Evolutionary conservation across 2,329 filamentous ascomycete genomes (phyloP).

Genomic region (Didymella exigua): DNA sequence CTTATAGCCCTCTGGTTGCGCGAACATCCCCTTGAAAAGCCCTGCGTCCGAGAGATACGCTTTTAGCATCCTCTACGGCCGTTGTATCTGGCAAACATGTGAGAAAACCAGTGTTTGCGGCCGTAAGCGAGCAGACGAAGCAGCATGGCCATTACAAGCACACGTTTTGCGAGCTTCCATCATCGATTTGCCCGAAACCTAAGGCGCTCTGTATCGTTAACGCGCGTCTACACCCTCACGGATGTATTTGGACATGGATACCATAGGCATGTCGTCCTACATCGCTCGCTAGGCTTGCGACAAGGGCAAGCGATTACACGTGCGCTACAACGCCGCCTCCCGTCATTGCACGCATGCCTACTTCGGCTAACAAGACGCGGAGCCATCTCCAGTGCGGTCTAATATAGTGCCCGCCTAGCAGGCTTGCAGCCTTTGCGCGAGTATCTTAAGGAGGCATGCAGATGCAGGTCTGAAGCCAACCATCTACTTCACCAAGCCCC

Average conservation of each 20-base stretch:
- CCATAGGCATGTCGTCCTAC: background rate
- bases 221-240: background rate
- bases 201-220: background rate
- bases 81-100: background rate
- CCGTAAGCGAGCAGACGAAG: background rate
- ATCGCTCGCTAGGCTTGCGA: background rate
- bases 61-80: background rate
- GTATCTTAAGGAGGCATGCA: background rate
- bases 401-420: background rate
- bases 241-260: background rate
- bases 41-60: background rate
- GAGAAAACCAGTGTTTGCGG: background rate
- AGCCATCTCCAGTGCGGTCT: background rate
- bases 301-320: conserved; percentile 25
- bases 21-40: background rate
- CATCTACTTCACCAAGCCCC: background rate
- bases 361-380: background rate
- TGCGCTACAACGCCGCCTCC: conserved; percentile 14
- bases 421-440: conserved; percentile 14
- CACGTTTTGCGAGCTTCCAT: background rate
- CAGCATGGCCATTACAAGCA: background rate
- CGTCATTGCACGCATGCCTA: conserved; percentile 1
- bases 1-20: background rate
- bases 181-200: background rate
- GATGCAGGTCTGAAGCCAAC: background rate